Conservation (phyloP, 345 rosid genomes). For the Firmiana major region DNA sequence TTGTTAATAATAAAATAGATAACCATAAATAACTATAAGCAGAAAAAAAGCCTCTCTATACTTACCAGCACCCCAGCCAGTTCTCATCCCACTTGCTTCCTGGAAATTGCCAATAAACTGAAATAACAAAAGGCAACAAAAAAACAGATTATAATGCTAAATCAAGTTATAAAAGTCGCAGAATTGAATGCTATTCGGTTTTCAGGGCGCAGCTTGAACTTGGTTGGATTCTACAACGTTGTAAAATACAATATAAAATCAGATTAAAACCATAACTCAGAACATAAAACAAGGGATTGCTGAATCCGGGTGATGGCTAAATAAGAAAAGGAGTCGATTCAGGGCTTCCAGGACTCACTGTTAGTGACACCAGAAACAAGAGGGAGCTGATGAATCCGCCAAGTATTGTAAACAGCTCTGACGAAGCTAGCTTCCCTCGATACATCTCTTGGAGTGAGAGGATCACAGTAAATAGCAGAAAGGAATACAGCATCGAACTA, state of each 20-base stretch:
- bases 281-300: neutral
- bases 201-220: neutral
- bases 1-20: neutral
- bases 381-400: constrained; percentile 88
- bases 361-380: constrained; percentile 63
- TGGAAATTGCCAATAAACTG: constrained; percentile 90
- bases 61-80: constrained; percentile 92
- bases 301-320: neutral
- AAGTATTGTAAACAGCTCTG: constrained; percentile 73
- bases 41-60: neutral
- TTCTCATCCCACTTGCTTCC: constrained; percentile 72
- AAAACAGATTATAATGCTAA: neutral
- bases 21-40: neutral
- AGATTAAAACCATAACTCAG: neutral
- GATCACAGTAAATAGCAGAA: constrained; percentile 54
- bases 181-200: neutral
- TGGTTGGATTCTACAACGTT: neutral
- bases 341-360: constrained; percentile 38
- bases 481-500: constrained; percentile 71
- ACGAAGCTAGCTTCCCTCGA: constrained; percentile 69
- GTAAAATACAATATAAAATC: neutral
- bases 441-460: constrained; percentile 75
- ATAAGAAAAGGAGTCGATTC: neutral
- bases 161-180: neutral
- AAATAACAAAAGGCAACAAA: constrained; percentile 22